Percentiles rank a stretch among this genome's conserved stretches.
Conservation (phyloP, 1,139 yeast genomes). For the Meyerozyma elateridarum region DNA sequence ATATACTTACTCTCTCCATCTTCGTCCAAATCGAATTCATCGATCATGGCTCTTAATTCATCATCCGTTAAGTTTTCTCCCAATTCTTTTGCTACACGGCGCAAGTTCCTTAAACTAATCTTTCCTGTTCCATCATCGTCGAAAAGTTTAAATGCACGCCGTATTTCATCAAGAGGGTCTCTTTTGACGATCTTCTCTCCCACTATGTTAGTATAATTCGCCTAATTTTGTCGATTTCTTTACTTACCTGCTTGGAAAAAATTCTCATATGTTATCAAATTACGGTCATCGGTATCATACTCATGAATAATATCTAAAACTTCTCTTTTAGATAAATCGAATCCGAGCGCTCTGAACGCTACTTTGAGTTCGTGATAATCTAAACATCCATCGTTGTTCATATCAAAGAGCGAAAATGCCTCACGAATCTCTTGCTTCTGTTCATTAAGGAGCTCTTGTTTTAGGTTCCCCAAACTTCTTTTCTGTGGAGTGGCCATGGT, state of each 20-base stretch:
- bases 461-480: slow-evolving; percentile 32
- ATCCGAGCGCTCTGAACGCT: slow-evolving; percentile 92
- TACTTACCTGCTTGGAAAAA: slow-evolving; percentile 67
- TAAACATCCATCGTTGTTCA: slow-evolving; percentile 83
- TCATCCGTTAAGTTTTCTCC: slow-evolving; percentile 93
- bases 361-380: slow-evolving; percentile 92
- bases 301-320: slow-evolving; percentile 78
- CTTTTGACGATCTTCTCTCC: slow-evolving; percentile 75
- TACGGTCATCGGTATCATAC: slow-evolving; percentile 72
- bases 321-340: slow-evolving; percentile 76
- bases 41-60: slow-evolving; percentile 94
- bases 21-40: slow-evolving; percentile 93
- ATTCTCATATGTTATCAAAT: slow-evolving; percentile 73
- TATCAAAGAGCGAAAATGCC: slow-evolving; percentile 89
- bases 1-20: slow-evolving; percentile 75
- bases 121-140: slow-evolving; percentile 88
- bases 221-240: neutral
- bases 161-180: slow-evolving; percentile 90
- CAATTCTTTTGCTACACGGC: slow-evolving; percentile 86
- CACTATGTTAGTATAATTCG: slow-evolving; percentile 42
- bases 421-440: slow-evolving; percentile 91
- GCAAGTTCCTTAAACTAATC: slow-evolving; percentile 74
- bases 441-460: slow-evolving; percentile 73
- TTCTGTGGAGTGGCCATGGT: slow-evolving; percentile 14
- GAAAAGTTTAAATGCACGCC: slow-evolving; percentile 83